A percentile compares a stretch with the other conserved stretches of the same genome.
Evolutionary conservation across 2,329 filamentous ascomycete species (phyloP).

Genomic region (Chalaropsis ovoidea): DNA sequence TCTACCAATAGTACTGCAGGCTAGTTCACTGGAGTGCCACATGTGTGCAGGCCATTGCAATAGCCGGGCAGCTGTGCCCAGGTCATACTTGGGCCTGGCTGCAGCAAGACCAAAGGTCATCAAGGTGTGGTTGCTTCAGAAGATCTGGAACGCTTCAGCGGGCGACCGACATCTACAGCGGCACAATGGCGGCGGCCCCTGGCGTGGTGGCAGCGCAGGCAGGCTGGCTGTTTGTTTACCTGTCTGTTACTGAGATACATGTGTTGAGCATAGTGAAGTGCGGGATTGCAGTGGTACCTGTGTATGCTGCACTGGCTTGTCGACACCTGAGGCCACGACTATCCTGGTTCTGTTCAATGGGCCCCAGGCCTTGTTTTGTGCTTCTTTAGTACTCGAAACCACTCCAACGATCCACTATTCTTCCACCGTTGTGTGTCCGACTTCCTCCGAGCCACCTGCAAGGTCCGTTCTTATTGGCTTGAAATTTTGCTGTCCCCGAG

Average conservation of each 20-base stretch:
- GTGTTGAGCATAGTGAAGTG: conserved; percentile 20
- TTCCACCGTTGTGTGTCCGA: conserved; percentile 26
- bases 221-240: not conserved
- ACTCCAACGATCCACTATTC: conserved; percentile 25
- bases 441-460: conserved; percentile 26
- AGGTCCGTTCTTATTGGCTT: conserved; percentile 25
- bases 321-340: conserved; percentile 26
- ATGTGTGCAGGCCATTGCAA: not conserved
- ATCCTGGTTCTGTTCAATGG: conserved; percentile 12
- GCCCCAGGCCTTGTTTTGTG: conserved; percentile 20
- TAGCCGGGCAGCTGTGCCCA: too few species aligned
- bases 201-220: not conserved
- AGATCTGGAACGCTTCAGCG: conserved; percentile 10
- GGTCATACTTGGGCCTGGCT: too few species aligned
- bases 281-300: conserved; percentile 23
- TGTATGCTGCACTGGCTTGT: conserved; percentile 21
- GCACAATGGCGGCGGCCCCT: conserved; percentile 13
- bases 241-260: conserved; percentile 24
- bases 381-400: conserved; percentile 20
- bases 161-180: conserved; percentile 11
- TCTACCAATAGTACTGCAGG: too few species aligned
- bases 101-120: too few species aligned
- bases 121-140: not conserved
- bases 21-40: not conserved
- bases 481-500: conserved; percentile 26